phyloP scores from a whole-genome alignment of 1,139 yeast genomes.

The Yamadazyma taylorii region DNA sequence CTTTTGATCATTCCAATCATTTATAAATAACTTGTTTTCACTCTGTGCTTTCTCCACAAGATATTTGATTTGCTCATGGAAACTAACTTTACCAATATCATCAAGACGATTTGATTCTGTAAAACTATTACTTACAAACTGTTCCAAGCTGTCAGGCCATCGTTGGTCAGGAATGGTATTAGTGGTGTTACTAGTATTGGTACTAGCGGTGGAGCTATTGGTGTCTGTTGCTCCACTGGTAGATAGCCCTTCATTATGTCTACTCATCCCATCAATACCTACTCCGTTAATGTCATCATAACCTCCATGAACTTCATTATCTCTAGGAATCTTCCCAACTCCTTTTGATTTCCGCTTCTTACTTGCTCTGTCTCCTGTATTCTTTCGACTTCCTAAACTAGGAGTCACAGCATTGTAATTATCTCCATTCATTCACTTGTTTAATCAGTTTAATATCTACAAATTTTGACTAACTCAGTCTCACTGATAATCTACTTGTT shows the following conservation, averaged over 20 bases:
- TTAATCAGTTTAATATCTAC: too few relatives aligned
- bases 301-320: too few relatives aligned
- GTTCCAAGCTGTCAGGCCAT: constrained; percentile 37
- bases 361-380: neutral
- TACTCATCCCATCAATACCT: too few relatives aligned
- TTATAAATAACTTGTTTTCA: constrained; percentile 45
- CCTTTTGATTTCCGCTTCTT: too few relatives aligned
- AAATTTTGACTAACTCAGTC: too few relatives aligned
- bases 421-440: neutral
- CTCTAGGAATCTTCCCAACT: too few relatives aligned
- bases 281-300: too few relatives aligned
- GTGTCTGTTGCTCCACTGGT: constrained; percentile 1
- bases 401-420: constrained; percentile 21
- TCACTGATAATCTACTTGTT: too few relatives aligned
- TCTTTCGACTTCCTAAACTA: neutral
- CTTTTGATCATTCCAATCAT: constrained; percentile 60
- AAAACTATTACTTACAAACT: constrained; percentile 32
- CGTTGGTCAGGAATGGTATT: too few relatives aligned
- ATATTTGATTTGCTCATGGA: constrained; percentile 30
- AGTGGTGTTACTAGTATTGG: too few relatives aligned
- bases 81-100: constrained; percentile 20
- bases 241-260: too few relatives aligned
- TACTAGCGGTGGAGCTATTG: too few relatives aligned
- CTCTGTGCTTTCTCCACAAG: constrained; percentile 45
- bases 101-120: constrained; percentile 20